Base-by-base conservation (phyloP, 179 eudicot genomes). In the Beta corolliflora region DNA sequence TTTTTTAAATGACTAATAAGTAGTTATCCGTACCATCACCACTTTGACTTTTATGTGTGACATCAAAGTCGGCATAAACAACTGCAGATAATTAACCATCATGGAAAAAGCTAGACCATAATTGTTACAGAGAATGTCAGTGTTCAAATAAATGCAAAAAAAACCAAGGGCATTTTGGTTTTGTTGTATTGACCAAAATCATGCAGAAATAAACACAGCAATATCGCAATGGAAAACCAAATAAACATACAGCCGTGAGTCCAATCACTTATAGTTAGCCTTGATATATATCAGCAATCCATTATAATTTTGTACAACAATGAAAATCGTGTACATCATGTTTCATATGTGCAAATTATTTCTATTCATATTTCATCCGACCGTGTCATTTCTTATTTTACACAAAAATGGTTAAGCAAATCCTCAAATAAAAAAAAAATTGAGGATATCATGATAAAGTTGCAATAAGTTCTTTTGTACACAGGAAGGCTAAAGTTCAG, bases 351-450 rank as follows among this genome's bases (percentile, higher is more conserved):
- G 55, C 64, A 82, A 71, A 71, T 56, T 18, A 79, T 48, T 65
- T 63, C 36, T 56, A 65, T 50, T 61, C 31, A 1, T 36, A 10
- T n/a, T 23, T 46, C 25, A 69, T 77, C 67, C 70, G 18, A 52
- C 52, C 53, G 13, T 71, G 75, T 71, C 8, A 50, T 16, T 72
- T 59, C 36, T 73, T 82, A 63, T 72, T 73, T 53, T 80, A 75
- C 73, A 55, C 61, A 70, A 76, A 21, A 76, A 11, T 76, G 44
- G 45, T 65, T 77, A 76, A 29, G 19, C 41, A 76, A 46, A 84
- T 84, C 83, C 83, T 80, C 81, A 70, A 48, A 58, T 63, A n/a
- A n/a, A 21, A 64, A 80, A 83, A 83, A 58, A 68, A 16, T 41
- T 53, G 81, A 83, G 77, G 86, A 70, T 44, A 53, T 9, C 10